phyloP scores from a whole-genome alignment of 2,329 filamentous ascomycete genomes.

The Pseudopithomyces maydicus region DNA sequence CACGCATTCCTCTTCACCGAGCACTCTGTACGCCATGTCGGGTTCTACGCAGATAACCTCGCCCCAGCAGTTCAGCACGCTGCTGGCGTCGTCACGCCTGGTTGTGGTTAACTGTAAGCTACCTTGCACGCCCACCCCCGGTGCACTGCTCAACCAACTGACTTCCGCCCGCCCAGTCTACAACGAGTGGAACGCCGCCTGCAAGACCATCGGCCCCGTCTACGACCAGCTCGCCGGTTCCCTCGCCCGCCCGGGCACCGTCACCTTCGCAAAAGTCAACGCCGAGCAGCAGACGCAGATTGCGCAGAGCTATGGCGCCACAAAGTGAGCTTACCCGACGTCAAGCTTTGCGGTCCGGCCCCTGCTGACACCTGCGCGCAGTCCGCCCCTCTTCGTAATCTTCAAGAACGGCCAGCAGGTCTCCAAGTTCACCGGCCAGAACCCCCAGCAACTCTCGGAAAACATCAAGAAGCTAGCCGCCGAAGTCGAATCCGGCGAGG shows the following conservation, averaged over 20 bases:
- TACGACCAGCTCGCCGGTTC: constrained; percentile 77
- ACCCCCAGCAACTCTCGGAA: constrained; percentile 71
- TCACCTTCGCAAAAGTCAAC: constrained; percentile 89
- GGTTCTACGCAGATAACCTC: constrained; percentile 51
- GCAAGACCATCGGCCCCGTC: constrained; percentile 80
- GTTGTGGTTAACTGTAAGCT: constrained; percentile 88
- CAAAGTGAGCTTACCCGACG: constrained; percentile 55
- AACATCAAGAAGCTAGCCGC: constrained; percentile 72
- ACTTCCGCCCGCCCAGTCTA: constrained; percentile 66
- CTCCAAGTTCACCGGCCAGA: constrained; percentile 74
- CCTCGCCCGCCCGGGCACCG: constrained; percentile 71
- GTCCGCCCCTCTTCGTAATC: constrained; percentile 90
- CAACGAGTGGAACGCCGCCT: constrained; percentile 84
- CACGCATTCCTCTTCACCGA: constrained; percentile 11
- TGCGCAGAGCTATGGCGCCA: constrained; percentile 73
- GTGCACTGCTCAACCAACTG: not conserved
- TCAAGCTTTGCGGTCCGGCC: not conserved
- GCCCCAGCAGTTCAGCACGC: constrained; percentile 44
- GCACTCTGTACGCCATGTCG: constrained; percentile 45
- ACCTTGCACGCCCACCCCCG: constrained; percentile 10
- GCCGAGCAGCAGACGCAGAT: constrained; percentile 77
- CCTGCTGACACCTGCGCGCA: constrained; percentile 30
- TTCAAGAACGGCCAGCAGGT: constrained; percentile 70
- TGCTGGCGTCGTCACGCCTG: constrained; percentile 77
- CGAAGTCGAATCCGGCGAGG: constrained; percentile 61